Evolutionary conservation across 1,139 yeast genomes (phyloP).

Genomic region (Suhomyces wounanorum): DNA sequence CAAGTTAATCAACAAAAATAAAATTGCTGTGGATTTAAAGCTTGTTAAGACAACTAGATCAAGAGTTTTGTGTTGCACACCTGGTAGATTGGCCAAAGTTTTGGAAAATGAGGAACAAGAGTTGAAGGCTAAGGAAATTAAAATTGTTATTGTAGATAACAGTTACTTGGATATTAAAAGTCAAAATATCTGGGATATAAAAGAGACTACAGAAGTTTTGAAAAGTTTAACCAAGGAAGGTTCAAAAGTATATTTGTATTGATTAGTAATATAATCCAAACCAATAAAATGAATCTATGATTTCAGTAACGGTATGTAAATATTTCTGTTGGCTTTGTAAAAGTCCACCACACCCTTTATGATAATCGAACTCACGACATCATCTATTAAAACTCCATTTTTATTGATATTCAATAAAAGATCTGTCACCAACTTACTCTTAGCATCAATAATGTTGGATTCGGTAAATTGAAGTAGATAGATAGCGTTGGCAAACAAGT

Average conservation of each 20-base stretch:
- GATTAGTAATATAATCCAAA: slow-evolving; percentile 16
- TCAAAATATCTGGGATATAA: slow-evolving; percentile 64
- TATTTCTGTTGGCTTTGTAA: slow-evolving; percentile 32
- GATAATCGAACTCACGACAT: slow-evolving; percentile 13
- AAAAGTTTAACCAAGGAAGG: slow-evolving; percentile 44
- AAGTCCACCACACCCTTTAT: slow-evolving; percentile 30
- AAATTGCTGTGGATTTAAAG: slow-evolving; percentile 57
- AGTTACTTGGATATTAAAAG: slow-evolving; percentile 63
- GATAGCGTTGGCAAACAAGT: slow-evolving; percentile 25
- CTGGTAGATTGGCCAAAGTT: slow-evolving; percentile 60
- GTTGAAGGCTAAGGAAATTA: slow-evolving; percentile 50
- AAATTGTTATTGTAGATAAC: slow-evolving; percentile 61
- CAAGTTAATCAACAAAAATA: slow-evolving; percentile 68
- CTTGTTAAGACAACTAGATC: slow-evolving; percentile 51
- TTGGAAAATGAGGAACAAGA: slow-evolving; percentile 43
- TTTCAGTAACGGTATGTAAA: slow-evolving; percentile 40
- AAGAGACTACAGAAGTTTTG: slow-evolving; percentile 46
- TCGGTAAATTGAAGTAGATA: slow-evolving; percentile 29
- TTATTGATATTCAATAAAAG: background rate
- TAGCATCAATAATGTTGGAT: slow-evolving; percentile 6
- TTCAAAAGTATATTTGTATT: slow-evolving; percentile 51
- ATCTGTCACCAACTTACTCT: background rate
- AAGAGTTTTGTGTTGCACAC: slow-evolving; percentile 62
- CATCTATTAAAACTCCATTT: slow-evolving; percentile 1
- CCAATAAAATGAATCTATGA: background rate